Evolutionary conservation across 1,284 basidiomycete genomes (phyloP).

Genomic region (Tausonia pullulans): DNA sequence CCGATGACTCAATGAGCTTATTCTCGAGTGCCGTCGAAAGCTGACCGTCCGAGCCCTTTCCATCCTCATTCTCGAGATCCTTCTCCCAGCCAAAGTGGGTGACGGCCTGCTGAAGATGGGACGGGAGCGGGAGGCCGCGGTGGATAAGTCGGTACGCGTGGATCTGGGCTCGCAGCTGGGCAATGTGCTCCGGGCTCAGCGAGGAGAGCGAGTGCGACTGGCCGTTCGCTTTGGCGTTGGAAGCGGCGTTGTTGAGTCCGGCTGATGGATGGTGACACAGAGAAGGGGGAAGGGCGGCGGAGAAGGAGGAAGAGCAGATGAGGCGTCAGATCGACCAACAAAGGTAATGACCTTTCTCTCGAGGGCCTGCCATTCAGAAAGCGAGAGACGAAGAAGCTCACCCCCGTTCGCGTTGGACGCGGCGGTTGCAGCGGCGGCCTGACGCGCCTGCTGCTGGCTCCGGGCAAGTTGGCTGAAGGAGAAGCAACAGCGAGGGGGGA

Average conservation of each 20-base stretch:
- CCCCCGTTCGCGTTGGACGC: no score
- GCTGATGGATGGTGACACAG: conserved; percentile 19
- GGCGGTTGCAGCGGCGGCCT: no score
- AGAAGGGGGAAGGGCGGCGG: conserved; percentile 6
- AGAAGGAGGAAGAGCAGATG: not conserved
- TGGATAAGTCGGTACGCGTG: conserved; percentile 76
- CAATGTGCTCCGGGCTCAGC: conserved; percentile 70
- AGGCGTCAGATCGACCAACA: not conserved
- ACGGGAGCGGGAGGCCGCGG: conserved; percentile 68
- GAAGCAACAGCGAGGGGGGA: no score
- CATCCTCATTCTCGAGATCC: not conserved
- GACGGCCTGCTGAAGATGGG: conserved; percentile 66
- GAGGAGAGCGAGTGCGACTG: not conserved
- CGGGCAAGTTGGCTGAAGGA: no score
- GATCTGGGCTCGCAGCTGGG: conserved; percentile 75
- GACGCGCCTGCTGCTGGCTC: no score
- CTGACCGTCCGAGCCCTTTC: conserved; percentile 20
- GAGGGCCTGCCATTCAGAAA: not conserved
- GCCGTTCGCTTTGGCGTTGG: conserved; percentile 28
- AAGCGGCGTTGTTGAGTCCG: conserved; percentile 26
- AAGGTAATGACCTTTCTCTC: not conserved
- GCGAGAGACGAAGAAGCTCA: not conserved
- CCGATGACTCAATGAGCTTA: conserved; percentile 12
- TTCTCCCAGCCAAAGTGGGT: conserved; percentile 20
- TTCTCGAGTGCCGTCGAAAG: conserved; percentile 18